phyloP scores from a whole-genome alignment of 2,329 filamentous ascomycete species.

The Alternaria tenuissima region DNA sequence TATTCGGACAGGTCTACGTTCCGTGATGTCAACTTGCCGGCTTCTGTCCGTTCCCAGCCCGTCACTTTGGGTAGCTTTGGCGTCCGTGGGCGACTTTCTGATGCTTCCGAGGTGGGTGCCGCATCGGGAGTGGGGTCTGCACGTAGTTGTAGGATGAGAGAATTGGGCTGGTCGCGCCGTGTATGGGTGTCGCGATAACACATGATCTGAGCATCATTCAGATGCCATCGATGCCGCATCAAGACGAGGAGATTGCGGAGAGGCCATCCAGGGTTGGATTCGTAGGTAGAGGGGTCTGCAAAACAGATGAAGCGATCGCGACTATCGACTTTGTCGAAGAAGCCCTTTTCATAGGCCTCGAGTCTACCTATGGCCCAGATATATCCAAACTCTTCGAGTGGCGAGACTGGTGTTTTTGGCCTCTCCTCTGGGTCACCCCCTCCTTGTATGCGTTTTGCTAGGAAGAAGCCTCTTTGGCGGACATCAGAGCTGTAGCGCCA shows the following conservation, averaged over 20 bases:
- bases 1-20: conserved; percentile 87
- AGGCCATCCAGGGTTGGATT: conserved; percentile 89
- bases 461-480: conserved; percentile 91
- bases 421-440: conserved; percentile 36
- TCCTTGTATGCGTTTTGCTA: conserved; percentile 77
- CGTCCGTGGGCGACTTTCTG: conserved; percentile 32
- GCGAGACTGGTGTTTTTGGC: conserved; percentile 61
- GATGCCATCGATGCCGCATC: conserved; percentile 79
- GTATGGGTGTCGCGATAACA: conserved; percentile 88
- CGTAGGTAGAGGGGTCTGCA: conserved; percentile 90
- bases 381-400: conserved; percentile 67
- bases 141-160: conserved; percentile 70
- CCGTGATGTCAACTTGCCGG: conserved; percentile 79
- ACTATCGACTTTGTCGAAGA: conserved; percentile 77
- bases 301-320: conserved; percentile 86
- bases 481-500: conserved; percentile 85
- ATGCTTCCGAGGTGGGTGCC: conserved; percentile 16
- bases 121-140: conserved; percentile 30
- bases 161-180: conserved; percentile 80
- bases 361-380: conserved; percentile 81
- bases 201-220: conserved; percentile 81
- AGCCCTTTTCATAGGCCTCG: conserved; percentile 81
- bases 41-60: conserved; percentile 88
- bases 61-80: conserved; percentile 84
- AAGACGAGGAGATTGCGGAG: conserved; percentile 87